Evolutionary conservation across 2,329 filamentous ascomycete species (phyloP).

Genomic region (Aotearoamyces nothofagi): DNA sequence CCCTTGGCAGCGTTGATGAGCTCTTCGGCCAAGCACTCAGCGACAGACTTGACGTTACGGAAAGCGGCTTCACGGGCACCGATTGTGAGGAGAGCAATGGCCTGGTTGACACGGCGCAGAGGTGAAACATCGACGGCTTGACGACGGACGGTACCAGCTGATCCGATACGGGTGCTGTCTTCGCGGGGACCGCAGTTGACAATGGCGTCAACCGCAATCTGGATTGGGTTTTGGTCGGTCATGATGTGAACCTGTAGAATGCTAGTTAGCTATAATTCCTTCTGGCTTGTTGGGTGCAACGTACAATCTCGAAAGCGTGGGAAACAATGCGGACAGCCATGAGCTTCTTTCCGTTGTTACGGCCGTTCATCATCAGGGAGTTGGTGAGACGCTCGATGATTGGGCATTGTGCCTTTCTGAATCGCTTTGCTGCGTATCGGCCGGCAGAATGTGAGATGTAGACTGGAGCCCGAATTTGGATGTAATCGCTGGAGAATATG

Average conservation of each 20-base stretch:
- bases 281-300: conserved; percentile 24
- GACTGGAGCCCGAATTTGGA: conserved; percentile 97
- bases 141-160: conserved; percentile 97
- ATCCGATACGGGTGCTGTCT: conserved; percentile 99
- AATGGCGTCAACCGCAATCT: conserved; percentile 97
- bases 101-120: conserved; percentile 99
- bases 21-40: conserved; percentile 99
- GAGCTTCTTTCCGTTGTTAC: conserved; percentile 99
- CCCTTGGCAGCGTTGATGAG: conserved; percentile 99
- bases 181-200: conserved; percentile 99
- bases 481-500: conserved; percentile 69
- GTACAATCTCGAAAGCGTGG: conserved; percentile 98
- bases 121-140: conserved; percentile 99
- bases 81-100: conserved; percentile 96
- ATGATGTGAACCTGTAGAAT: conserved; percentile 85
- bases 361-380: conserved; percentile 99
- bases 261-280: conserved; percentile 9
- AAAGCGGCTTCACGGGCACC: conserved; percentile 97
- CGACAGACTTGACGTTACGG: conserved; percentile 99
- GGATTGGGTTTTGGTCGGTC: conserved; percentile 99
- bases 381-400: conserved; percentile 99
- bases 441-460: conserved; percentile 98
- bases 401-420: conserved; percentile 99
- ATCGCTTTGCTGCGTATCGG: conserved; percentile 97
- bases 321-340: conserved; percentile 99